phyloP scores from a whole-genome alignment of 2,329 filamentous ascomycete species.

The Penicillium digitatum region DNA sequence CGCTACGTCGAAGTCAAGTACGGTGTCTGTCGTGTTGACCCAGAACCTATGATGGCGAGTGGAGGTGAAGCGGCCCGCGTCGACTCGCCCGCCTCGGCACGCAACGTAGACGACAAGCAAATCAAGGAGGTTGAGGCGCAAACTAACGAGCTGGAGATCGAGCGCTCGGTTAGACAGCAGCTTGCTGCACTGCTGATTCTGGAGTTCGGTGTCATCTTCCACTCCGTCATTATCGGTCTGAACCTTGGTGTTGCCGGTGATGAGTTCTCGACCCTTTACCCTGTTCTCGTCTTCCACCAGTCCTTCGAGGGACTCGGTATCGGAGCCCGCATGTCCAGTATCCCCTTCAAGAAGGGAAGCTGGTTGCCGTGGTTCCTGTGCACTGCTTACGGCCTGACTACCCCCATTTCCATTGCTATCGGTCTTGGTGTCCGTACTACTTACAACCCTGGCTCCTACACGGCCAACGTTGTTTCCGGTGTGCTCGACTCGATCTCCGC shows the following conservation, averaged over 20 bases:
- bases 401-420: constrained; percentile 48
- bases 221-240: constrained; percentile 61
- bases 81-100: neutral
- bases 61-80: constrained; percentile 3
- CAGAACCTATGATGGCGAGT: constrained; percentile 18
- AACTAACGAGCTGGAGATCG: constrained; percentile 12
- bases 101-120: constrained; percentile 10
- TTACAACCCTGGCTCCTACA: constrained; percentile 42
- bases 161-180: constrained; percentile 36
- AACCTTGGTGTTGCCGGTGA: constrained; percentile 57
- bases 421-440: constrained; percentile 48
- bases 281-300: constrained; percentile 61
- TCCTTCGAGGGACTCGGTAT: constrained; percentile 62
- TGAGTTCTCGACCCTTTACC: constrained; percentile 57
- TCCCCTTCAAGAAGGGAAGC: constrained; percentile 47
- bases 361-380: constrained; percentile 52
- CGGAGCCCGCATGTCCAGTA: constrained; percentile 56
- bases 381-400: constrained; percentile 50
- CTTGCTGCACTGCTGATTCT: constrained; percentile 46
- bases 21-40: constrained; percentile 23
- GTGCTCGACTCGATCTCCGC: constrained; percentile 48
- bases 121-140: constrained; percentile 17
- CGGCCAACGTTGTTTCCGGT: constrained; percentile 45
- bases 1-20: constrained; percentile 24
- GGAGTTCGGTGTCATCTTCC: constrained; percentile 61